Conservation (phyloP, 345 rosid genomes). For the Sapria himalayana region DNA sequence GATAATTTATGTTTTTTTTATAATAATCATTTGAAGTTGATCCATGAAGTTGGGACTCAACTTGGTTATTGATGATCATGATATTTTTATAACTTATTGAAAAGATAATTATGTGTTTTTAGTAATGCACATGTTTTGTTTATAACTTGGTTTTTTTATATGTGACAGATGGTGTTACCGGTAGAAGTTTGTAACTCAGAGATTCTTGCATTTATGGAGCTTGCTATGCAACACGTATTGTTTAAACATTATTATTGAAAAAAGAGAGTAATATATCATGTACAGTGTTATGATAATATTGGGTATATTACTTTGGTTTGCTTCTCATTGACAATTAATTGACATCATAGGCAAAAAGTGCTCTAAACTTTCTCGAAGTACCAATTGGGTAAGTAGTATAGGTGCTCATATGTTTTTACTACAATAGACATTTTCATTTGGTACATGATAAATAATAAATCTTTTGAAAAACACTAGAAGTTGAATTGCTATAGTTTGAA, state of each 20-base stretch:
- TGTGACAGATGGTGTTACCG: neutral
- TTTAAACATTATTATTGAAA: neutral
- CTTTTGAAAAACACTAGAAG: neutral
- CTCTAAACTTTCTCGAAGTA: slow-evolving; percentile 57
- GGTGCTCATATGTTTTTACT: neutral
- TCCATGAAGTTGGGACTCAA: no score
- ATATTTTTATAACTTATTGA: no score
- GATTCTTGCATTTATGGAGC: slow-evolving; percentile 16
- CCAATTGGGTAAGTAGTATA: slow-evolving; percentile 44
- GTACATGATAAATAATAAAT: neutral
- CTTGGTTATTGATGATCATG: no score
- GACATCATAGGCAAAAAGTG: slow-evolving; percentile 46
- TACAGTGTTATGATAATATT: neutral
- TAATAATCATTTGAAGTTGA: no score
- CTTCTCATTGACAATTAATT: neutral
- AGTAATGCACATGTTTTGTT: no score
- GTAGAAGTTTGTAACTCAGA: neutral
- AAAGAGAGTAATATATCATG: neutral
- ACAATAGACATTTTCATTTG: no score
- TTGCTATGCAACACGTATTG: slow-evolving; percentile 35
- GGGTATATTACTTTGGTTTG: neutral
- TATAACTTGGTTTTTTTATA: no score
- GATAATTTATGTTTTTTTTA: no score
- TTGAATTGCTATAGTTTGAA: no score
- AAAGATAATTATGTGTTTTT: no score